These are phyloP conservation scores for Cyclaneusma minus DNA, from an alignment of 2,329 filamentous ascomycete species.

Conservation along the genomic window DNA sequence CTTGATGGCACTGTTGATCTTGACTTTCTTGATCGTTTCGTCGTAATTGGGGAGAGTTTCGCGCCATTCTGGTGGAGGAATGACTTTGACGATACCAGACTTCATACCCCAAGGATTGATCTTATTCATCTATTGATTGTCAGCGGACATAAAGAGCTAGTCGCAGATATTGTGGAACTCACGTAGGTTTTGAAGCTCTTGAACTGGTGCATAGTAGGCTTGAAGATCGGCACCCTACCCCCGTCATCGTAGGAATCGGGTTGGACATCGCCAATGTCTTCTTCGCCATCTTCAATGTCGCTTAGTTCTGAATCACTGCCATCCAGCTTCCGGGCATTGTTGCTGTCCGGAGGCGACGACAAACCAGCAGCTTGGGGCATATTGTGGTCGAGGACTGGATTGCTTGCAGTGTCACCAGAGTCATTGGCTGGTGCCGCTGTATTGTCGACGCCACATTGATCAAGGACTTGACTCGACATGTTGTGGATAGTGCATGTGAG, in stretches of 20 bases:
- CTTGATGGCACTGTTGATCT: slow-evolving; percentile 91
- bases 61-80: slow-evolving; percentile 88
- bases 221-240: slow-evolving; percentile 85
- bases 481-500: slow-evolving; percentile 1
- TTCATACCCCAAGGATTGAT: slow-evolving; percentile 94
- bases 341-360: slow-evolving; percentile 49
- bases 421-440: no score
- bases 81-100: slow-evolving; percentile 90
- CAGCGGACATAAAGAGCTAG: no score
- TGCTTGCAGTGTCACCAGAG: no score
- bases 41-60: slow-evolving; percentile 63
- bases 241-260: slow-evolving; percentile 74
- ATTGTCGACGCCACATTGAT: no score
- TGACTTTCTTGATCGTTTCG: slow-evolving; percentile 78
- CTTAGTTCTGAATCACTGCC: slow-evolving; percentile 48
- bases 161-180: slow-evolving; percentile 21
- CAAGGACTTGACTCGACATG: neutral
- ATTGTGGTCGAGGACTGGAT: neutral
- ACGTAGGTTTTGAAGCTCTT: slow-evolving; percentile 86
- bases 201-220: slow-evolving; percentile 90
- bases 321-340: slow-evolving; percentile 42
- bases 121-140: slow-evolving; percentile 42
- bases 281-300: slow-evolving; percentile 40
- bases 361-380: slow-evolving; percentile 18
- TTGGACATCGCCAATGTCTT: slow-evolving; percentile 61